Evolutionary conservation across 2,329 filamentous ascomycete species (phyloP).

Genomic region (Rhynchosporium secalis): DNA sequence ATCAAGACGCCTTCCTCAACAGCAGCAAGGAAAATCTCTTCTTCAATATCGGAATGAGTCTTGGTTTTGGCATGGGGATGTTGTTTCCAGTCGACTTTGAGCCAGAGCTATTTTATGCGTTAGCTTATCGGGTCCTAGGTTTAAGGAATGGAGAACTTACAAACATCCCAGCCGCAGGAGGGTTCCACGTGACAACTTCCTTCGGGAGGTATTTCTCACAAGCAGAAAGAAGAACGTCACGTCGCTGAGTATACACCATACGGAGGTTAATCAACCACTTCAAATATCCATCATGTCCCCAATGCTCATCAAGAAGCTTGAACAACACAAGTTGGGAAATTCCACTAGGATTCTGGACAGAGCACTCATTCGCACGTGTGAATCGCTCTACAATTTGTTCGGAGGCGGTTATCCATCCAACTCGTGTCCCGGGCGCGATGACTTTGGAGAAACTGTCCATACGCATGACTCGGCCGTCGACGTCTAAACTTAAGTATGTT

Average conservation of each 20-base stretch:
- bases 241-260: constrained; percentile 74
- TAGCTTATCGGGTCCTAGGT: constrained; percentile 3
- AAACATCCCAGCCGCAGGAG: constrained; percentile 92
- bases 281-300: constrained; percentile 89
- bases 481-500: constrained; percentile 75
- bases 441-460: constrained; percentile 95
- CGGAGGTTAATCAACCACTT: constrained; percentile 85
- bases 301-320: constrained; percentile 88
- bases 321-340: constrained; percentile 81
- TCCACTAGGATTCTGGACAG: constrained; percentile 82
- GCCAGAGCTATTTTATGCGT: constrained; percentile 51
- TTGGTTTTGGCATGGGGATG: constrained; percentile 61
- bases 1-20: constrained; percentile 78
- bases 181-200: constrained; percentile 75
- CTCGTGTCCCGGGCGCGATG: constrained; percentile 74
- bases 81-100: constrained; percentile 64
- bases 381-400: constrained; percentile 83
- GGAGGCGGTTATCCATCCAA: constrained; percentile 88
- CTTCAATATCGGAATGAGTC: constrained; percentile 69
- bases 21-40: constrained; percentile 78
- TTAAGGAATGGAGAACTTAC: constrained; percentile 51
- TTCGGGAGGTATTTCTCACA: constrained; percentile 76
- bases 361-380: constrained; percentile 70
- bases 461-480: constrained; percentile 83
- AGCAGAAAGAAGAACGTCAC: constrained; percentile 74